Evolutionary conservation across 176 grass and related monocot genomes (phyloP).

Genomic region (Aechmea fasciata): DNA sequence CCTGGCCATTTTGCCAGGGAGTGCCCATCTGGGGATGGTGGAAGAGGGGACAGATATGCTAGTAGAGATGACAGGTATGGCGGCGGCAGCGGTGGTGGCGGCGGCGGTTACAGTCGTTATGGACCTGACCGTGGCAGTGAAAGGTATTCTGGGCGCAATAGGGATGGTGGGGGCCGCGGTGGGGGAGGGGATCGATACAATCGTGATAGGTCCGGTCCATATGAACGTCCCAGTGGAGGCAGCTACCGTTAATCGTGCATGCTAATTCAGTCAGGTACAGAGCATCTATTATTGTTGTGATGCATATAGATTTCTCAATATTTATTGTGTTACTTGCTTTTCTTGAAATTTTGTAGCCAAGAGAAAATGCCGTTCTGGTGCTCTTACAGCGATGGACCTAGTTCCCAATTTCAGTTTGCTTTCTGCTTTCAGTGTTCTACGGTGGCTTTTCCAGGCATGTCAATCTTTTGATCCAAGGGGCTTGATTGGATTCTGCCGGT

Average conservation of each 20-base stretch:
- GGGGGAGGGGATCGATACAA: conserved; percentile 32
- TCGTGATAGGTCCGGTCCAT: conserved; percentile 43
- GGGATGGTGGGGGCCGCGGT: conserved; percentile 44
- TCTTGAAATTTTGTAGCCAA: conserved; percentile 22
- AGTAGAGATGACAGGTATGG: conserved; percentile 39
- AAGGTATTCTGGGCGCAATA: conserved; percentile 25
- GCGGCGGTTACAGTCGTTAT: conserved; percentile 28
- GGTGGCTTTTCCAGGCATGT: conserved; percentile 30
- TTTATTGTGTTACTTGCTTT: conserved; percentile 14
- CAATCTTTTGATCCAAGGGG: conserved; percentile 8
- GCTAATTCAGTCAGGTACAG: conserved; percentile 24
- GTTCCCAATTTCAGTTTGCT: conserved; percentile 16
- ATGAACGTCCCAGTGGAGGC: conserved; percentile 37
- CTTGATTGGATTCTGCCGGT: conserved; percentile 23
- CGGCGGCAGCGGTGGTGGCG: neutral
- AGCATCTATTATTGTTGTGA: neutral
- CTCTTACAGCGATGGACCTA: conserved; percentile 17
- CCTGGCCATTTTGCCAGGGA: conserved; percentile 59
- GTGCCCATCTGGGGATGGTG: conserved; percentile 58
- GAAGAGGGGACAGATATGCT: conserved; percentile 42
- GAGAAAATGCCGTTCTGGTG: conserved; percentile 16
- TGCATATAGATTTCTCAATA: conserved; percentile 9
- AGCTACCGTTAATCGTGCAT: conserved; percentile 28
- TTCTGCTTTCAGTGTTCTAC: conserved; percentile 17
- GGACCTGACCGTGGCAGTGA: conserved; percentile 40